Evolutionary conservation across 2,329 filamentous ascomycete species (phyloP), one percentile per base, ranked within the genome.

Genomic region (Botrytis aclada): DNA sequence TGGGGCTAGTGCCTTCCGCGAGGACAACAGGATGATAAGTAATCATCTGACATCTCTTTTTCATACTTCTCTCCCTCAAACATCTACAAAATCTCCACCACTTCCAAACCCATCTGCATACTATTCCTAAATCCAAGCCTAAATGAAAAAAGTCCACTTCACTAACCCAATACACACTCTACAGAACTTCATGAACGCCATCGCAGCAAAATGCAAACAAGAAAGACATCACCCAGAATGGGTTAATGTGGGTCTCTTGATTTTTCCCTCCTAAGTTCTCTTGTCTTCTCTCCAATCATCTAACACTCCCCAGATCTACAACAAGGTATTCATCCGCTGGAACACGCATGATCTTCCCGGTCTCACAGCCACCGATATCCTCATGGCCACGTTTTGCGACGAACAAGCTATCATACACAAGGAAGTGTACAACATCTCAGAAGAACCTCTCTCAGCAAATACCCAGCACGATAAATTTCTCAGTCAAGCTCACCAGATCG

Each of bases 121-220:
- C 37, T 2, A 32, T 25, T 10, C 58, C 32, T 54, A 65, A 63
- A 32, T 63, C 60, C 37, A 61, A 60, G 32, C 4, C 45, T 4
- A 54, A 34, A 29, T 7, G 20, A 45, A 45, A 45, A 9, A 45
- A 7, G 29, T 9, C 34, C 37, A 54, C 41, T 45, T 62, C 34
- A 51, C 51, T 60, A 56, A 63, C 34, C 45, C 47, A 29, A 63
- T 20, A 66, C 14, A 37, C 56, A 65, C 43, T 67, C 74, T 74
- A n/a, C 74, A 92, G 90, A 89, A 90, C 75, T 94, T 93, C 82
- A 93, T 93, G 91, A 91, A 90, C n/a, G 85, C 86, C 3, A 86
- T 93, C 22, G 89, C 91, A 18, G 82, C 89, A 45, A 87, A 93
- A 78, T 92, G 90, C 82, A 91, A 91, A 79, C 80, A 87, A 54